Conservation (phyloP, 2,329 filamentous ascomycete genomes). For the Chrysoporthe deuterocubensis region DNA sequence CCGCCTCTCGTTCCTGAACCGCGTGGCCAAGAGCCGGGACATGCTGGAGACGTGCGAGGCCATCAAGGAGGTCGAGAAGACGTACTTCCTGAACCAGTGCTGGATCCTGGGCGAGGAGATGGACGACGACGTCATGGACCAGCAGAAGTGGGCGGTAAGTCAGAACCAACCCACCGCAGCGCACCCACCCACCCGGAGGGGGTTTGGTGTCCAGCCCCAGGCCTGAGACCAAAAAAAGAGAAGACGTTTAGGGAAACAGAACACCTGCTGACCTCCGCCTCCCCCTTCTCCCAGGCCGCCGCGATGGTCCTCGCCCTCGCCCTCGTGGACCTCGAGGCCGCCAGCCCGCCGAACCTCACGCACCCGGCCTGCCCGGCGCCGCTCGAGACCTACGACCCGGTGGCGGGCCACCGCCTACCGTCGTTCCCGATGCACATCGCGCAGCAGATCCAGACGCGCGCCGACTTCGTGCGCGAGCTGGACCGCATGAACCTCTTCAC, state of each 20-base stretch:
- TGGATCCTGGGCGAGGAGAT: constrained; percentile 74
- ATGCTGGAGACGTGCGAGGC: constrained; percentile 76
- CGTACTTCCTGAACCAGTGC: constrained; percentile 78
- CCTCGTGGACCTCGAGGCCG: constrained; percentile 77
- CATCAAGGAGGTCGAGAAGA: constrained; percentile 71
- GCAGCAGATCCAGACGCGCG: constrained; percentile 91
- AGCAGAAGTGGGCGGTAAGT: constrained; percentile 87
- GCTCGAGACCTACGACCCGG: constrained; percentile 63
- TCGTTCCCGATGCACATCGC: constrained; percentile 81
- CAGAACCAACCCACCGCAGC: neutral
- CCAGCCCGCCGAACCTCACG: constrained; percentile 67
- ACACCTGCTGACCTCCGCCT: neutral
- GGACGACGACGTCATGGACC: constrained; percentile 70
- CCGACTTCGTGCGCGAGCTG: constrained; percentile 91
- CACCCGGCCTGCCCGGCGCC: constrained; percentile 54
- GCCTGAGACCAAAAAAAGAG: neutral
- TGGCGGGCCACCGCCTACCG: constrained; percentile 75
- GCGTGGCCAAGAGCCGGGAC: constrained; percentile 82
- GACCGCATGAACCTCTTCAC: constrained; percentile 95
- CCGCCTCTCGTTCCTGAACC: constrained; percentile 82
- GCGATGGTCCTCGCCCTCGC: constrained; percentile 93
- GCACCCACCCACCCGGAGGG: too few species aligned
- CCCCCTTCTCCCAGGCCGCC: constrained; percentile 61
- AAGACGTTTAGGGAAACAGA: too few species aligned
- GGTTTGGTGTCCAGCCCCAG: neutral